Base-by-base conservation (phyloP, 495 filamentous ascomycete species). In the Aspergillus sclerotioniger region DNA sequence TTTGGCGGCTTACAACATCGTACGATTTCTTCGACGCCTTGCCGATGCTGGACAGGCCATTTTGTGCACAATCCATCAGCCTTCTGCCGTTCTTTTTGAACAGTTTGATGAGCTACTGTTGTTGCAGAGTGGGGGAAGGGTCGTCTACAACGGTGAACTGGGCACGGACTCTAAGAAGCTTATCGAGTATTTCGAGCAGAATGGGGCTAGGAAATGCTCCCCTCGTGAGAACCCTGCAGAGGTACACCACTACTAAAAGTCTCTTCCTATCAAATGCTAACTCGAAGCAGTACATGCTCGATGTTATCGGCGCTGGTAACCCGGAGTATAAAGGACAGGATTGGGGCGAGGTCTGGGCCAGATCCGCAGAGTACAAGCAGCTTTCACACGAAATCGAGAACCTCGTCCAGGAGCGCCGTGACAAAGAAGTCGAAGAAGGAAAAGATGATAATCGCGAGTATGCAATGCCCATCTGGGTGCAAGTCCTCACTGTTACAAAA, bases 1-100 rank as follows among this genome's bases (percentile, higher is more conserved):
- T 0, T 72, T 81, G 15, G 81, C 85, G 4, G 85, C 87, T 21
- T 89, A 82, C 64, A 84, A 85, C 58, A 87, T 89, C 46, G 75
- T 87, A 20, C 74, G 82, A 1, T 86, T 90, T 49, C 73, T 90
- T 45, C 75, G 84, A 5, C 86, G 87, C 58, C 76, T 90, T 6
- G 84, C 87, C 1, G 79, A 85, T 61, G 81, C 80, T 7, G 87
- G 90, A 8, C 88, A 92, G 62, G 86, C 87, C 3, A 85, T 92
- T 31, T 68, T 87, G 1, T 88, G 86, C 63, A 93, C 89, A 0
- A 91, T 93, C n/a, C 88, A 92, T 64, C 90, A 94, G 61, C 90
- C 90, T 4, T 87, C 84, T 0, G 82, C 86, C 16, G 80, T 87
- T 3, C 72, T 92, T 2, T 91, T 92, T 52, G 82, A 89, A 60